A percentile compares a stretch with the other conserved stretches of the same genome.
Conservation (phyloP, 352 stramenopile species). For the Phytophthora hybrid region DNA sequence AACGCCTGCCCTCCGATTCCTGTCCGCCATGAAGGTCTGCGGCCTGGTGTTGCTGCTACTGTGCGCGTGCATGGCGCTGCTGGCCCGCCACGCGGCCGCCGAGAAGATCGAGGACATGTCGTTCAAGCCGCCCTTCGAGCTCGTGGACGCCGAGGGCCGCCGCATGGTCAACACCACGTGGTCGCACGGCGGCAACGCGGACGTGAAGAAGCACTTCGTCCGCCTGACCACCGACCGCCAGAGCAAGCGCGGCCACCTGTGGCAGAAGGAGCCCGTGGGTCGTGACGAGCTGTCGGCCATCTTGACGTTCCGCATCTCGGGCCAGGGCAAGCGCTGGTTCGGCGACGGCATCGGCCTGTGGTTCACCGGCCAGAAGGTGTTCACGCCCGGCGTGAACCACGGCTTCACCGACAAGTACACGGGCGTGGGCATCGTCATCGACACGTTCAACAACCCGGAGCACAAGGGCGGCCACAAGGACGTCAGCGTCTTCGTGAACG, state of each 20-base stretch:
- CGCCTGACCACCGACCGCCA: constrained; percentile 90
- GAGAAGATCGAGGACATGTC: constrained; percentile 72
- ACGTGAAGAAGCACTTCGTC: constrained; percentile 89
- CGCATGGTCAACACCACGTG: constrained; percentile 84
- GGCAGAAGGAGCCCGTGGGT: constrained; percentile 64
- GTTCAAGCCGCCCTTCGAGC: constrained; percentile 82
- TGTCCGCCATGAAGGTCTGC: constrained; percentile 36
- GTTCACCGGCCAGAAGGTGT: constrained; percentile 74
- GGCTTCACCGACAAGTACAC: constrained; percentile 83
- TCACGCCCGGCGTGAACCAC: constrained; percentile 71
- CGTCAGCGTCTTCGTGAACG: constrained; percentile 83
- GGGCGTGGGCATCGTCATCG: constrained; percentile 80
- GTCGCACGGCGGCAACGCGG: constrained; percentile 72
- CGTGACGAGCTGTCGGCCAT: constrained; percentile 70
- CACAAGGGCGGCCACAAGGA: constrained; percentile 88
- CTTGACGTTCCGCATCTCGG: constrained; percentile 86
- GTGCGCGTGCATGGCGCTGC: constrained; percentile 33
- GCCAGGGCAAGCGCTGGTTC: constrained; percentile 85
- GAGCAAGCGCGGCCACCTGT: constrained; percentile 87
- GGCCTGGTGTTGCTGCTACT: constrained; percentile 48
- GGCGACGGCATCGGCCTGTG: constrained; percentile 87
- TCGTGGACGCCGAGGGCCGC: constrained; percentile 63
- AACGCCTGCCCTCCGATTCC: constrained; percentile 2
- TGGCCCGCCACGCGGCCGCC: constrained; percentile 18
- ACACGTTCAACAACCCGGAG: constrained; percentile 89